These are phyloP conservation scores for Leccinum ochraceum DNA, from an alignment of 768 basidiomycete species.

Conservation along the genomic window DNA sequence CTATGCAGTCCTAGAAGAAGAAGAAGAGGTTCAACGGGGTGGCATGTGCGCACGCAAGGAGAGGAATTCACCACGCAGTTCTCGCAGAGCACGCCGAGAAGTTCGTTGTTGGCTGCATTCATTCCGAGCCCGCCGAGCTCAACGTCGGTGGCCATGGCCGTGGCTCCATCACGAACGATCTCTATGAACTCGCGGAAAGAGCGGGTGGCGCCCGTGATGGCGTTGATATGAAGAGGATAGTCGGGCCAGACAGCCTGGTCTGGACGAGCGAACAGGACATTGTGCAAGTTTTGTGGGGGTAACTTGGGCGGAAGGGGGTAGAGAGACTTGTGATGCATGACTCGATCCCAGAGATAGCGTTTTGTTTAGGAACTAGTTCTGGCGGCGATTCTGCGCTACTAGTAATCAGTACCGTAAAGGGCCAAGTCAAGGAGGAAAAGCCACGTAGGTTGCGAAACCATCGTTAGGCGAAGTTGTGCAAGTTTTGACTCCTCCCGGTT, in stretches of 20 bases:
- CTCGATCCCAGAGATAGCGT: too few relatives aligned
- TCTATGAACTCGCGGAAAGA: conserved; percentile 51
- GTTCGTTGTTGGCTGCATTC: conserved; percentile 45
- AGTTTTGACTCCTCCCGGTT: too few relatives aligned
- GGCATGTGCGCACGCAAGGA: background rate
- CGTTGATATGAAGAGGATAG: conserved; percentile 57
- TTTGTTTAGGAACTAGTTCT: too few relatives aligned
- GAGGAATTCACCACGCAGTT: conserved; percentile 56
- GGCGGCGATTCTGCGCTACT: too few relatives aligned
- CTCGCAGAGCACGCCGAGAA: conserved; percentile 69
- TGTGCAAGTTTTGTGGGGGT: conserved; percentile 54
- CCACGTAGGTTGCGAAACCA: too few relatives aligned
- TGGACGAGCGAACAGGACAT: conserved; percentile 53
- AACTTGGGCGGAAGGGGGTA: conserved; percentile 52
- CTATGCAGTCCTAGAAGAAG: conserved; percentile 50
- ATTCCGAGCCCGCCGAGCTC: conserved; percentile 59
- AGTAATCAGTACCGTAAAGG: too few relatives aligned
- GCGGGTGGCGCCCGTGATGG: conserved; percentile 46
- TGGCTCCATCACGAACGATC: conserved; percentile 54
- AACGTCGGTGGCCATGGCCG: conserved; percentile 50
- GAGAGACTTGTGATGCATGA: conserved; percentile 52
- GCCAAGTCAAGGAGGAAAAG: too few relatives aligned
- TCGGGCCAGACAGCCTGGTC: conserved; percentile 59
- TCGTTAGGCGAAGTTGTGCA: too few relatives aligned
- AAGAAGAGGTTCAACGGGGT: conserved; percentile 1